A percentile compares a stretch with the other conserved stretches of the same genome.
Evolutionary conservation across 2,329 filamentous ascomycete species (phyloP).

Genomic region (Pseudocercospora vitis): DNA sequence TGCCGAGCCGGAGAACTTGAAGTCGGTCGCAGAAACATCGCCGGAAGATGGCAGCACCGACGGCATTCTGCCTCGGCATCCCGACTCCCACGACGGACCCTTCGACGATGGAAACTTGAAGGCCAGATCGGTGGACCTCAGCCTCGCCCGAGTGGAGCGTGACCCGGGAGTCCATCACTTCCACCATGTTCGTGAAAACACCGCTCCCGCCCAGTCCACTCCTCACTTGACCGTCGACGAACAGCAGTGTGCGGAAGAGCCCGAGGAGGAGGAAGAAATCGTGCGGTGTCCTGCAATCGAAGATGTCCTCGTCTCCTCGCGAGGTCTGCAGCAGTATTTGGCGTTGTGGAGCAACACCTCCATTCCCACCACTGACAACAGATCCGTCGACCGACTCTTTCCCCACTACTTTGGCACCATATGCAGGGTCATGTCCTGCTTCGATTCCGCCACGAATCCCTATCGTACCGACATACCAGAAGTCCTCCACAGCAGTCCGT

Average conservation of each 20-base stretch:
- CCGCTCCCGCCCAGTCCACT: background rate
- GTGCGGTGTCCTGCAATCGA: background rate
- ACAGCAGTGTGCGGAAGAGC: background rate
- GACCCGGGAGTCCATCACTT: too few species aligned
- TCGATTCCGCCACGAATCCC: slow-evolving; percentile 14
- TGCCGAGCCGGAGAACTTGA: background rate
- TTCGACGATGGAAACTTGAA: background rate
- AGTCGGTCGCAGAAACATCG: background rate
- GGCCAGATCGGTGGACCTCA: too few species aligned
- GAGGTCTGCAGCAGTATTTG: background rate
- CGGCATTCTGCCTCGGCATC: too few species aligned
- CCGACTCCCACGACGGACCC: too few species aligned
- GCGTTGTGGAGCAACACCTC: slow-evolving; percentile 2
- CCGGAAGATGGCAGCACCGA: background rate
- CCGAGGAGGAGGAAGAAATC: background rate
- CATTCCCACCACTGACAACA: background rate
- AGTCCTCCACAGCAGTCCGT: background rate
- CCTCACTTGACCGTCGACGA: background rate
- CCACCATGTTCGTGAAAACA: background rate
- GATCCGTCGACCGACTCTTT: slow-evolving; percentile 5
- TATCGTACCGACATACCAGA: slow-evolving; percentile 17
- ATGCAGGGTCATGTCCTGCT: slow-evolving; percentile 20
- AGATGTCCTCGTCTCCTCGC: background rate
- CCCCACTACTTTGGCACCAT: slow-evolving; percentile 14
- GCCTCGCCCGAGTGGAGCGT: too few species aligned